Evolutionary conservation across 148 eudicot species (phyloP), one percentile per base, ranked within the genome.

Genomic region (Nyssa sinensis): DNA sequence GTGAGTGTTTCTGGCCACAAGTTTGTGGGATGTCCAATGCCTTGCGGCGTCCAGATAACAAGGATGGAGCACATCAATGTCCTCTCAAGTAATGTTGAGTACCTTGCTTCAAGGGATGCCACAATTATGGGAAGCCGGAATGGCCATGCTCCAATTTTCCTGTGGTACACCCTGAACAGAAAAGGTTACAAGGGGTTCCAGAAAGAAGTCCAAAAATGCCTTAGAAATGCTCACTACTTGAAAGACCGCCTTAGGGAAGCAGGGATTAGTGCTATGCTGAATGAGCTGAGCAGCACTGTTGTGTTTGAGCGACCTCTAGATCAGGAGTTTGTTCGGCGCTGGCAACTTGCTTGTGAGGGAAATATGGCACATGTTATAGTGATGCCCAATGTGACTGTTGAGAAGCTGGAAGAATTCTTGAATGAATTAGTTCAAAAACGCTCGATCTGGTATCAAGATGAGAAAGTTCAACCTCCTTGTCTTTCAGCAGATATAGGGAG

Each of bases 1-100:
- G 98, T 93, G 31, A 93, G 98, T 79, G 98, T 93, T 6, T 93
- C 98, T 32, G 93, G 98, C 64, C 98, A 90, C 83, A 93, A 93
- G 82, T 90, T 93, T 72, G 93, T 93, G 14, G 98, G 98, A 55
- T 93, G 98, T 81, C 98, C 98, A 24, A 89, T 93, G 98, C 98
- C 98, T 9, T 93, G 98, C 73, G 98, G 98, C 51, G 88, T 93
- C 39, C 98, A 93, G 69, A 67, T 93, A 37, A 93, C 96, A 67
- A 89, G 98, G 65, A 84, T 90, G 35, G 75, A 89, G 44, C 93
- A 93, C 85, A 90, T 93, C 21, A 86, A 84, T 33, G 82, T 81
- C 30, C 80, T 89, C 31, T 89, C 90, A 5, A 81, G 88, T 4
- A 82, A 89, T 33, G 87, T 89, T 1, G 93, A 89, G 74, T 86